Conservation (phyloP, 345 rosid species). For the Lenwebbia sp. region DNA sequence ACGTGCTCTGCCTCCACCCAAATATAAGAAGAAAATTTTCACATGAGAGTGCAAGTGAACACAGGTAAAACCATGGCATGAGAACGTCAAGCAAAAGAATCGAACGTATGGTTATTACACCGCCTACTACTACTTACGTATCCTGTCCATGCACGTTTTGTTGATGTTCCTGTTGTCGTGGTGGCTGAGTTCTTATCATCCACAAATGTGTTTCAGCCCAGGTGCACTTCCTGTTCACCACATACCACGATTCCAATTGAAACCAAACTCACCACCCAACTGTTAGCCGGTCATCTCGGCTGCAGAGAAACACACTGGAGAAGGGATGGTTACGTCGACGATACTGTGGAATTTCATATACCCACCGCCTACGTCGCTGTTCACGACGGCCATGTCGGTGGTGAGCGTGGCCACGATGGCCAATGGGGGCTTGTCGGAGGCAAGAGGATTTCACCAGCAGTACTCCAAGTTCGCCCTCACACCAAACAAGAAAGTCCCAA, state of each 20-base stretch:
- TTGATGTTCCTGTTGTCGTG: background rate
- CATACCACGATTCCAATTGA: background rate
- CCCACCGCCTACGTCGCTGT: conserved; percentile 26
- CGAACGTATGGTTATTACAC: background rate
- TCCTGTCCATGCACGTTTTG: background rate
- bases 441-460: conserved; percentile 26
- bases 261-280: background rate
- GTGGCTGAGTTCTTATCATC: background rate
- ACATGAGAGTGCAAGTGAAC: background rate
- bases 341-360: conserved; percentile 2
- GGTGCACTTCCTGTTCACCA: background rate
- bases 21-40: background rate
- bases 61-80: background rate
- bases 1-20: too few species aligned
- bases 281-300: background rate
- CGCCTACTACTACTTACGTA: background rate
- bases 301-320: background rate
- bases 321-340: background rate
- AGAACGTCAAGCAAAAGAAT: background rate
- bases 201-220: background rate
- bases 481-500: conserved; percentile 10
- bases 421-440: conserved; percentile 29
- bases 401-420: conserved; percentile 15
- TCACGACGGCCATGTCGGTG: conserved; percentile 24
- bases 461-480: background rate